Evolutionary conservation across 352 stramenopile genomes (phyloP).

Genomic region (Phytophthora cactorum): DNA sequence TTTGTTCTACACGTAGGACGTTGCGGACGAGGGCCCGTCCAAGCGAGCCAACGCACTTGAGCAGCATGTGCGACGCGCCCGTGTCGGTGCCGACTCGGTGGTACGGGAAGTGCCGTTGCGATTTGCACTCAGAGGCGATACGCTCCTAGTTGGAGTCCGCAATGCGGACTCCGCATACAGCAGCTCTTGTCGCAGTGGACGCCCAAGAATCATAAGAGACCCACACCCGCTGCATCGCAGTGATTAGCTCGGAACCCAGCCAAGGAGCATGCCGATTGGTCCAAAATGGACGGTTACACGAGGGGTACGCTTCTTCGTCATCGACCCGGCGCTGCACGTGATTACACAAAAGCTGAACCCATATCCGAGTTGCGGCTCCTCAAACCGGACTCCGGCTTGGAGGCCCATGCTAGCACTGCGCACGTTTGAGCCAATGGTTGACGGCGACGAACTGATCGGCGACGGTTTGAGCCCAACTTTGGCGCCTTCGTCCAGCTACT

Average conservation of each 20-base stretch:
- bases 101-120: conserved; percentile 16
- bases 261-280: not conserved
- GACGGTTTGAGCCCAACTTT: no score
- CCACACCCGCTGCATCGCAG: no score
- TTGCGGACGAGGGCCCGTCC: not conserved
- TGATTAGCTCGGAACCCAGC: no score
- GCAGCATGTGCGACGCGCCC: conserved; percentile 11
- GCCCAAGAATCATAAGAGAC: not conserved
- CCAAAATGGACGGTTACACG: not conserved
- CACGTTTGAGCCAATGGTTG: not conserved
- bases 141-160: not conserved
- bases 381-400: no score
- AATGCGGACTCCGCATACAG: not conserved
- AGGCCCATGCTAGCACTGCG: no score
- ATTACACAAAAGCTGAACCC: conserved; percentile 23
- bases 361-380: conserved; percentile 14
- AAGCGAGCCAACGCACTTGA: not conserved
- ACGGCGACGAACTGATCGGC: not conserved
- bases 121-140: conserved; percentile 16
- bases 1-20: not conserved
- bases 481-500: no score
- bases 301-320: not conserved
- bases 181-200: not conserved
- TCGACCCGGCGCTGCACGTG: conserved; percentile 11
- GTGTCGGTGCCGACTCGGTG: conserved; percentile 30